Percentiles rank a stretch among this genome's conserved stretches.
Evolutionary conservation across 441 rosid species (phyloP).

Genomic region (Pelargonium cotyledonis): DNA sequence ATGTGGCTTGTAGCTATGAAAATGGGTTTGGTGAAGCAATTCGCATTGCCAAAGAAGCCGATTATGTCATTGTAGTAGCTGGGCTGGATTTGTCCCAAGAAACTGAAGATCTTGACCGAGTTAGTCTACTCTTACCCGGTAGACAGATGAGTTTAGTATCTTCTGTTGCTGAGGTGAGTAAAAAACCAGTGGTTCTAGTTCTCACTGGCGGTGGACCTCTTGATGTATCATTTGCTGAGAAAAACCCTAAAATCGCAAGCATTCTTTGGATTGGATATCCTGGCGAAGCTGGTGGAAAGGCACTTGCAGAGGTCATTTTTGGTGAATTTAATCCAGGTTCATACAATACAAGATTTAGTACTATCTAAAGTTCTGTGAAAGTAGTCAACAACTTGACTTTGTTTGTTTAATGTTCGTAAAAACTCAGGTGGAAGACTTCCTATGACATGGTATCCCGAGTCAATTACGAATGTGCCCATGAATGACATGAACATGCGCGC

Average conservation of each 20-base stretch:
- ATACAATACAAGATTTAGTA: conserved; percentile 12
- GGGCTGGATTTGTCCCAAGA: conserved; percentile 64
- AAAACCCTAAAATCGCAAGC: conserved; percentile 39
- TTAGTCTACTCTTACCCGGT: conserved; percentile 62
- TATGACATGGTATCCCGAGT: conserved; percentile 63
- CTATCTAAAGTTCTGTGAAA: too few relatives aligned
- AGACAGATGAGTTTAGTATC: conserved; percentile 49
- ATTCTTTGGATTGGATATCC: conserved; percentile 70
- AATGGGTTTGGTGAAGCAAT: conserved; percentile 42
- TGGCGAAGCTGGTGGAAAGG: conserved; percentile 67
- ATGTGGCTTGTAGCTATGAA: conserved; percentile 40
- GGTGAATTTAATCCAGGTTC: conserved; percentile 64
- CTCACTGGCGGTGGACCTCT: conserved; percentile 70
- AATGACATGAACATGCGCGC: conserved; percentile 63
- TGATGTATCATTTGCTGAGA: conserved; percentile 53
- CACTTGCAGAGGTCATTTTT: conserved; percentile 54
- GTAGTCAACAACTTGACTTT: too few relatives aligned
- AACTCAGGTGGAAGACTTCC: conserved; percentile 62
- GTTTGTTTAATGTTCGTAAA: conserved; percentile 6
- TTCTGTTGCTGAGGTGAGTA: conserved; percentile 40
- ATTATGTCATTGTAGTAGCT: conserved; percentile 42
- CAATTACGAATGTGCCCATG: conserved; percentile 51
- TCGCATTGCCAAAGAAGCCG: conserved; percentile 39
- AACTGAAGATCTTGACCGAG: conserved; percentile 57
- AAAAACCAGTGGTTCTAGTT: conserved; percentile 51